Evolutionary conservation across 768 basidiomycete genomes (phyloP).

Genomic region (Melanogaster broomeanus): DNA sequence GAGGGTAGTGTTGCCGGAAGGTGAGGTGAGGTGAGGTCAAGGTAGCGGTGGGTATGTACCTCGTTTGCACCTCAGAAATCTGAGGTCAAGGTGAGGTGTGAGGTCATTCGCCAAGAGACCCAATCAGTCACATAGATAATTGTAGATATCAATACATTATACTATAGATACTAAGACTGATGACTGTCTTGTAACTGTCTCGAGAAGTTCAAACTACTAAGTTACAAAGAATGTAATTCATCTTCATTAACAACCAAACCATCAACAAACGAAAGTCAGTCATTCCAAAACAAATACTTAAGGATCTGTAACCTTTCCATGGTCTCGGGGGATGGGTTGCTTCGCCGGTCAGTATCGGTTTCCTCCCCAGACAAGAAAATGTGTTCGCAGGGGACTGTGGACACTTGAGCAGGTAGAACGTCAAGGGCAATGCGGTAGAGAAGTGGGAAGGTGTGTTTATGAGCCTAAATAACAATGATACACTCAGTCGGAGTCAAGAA

Average conservation of each 20-base stretch:
- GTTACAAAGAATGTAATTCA: background rate
- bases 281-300: conserved; percentile 27
- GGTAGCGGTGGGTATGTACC: background rate
- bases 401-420: conserved; percentile 21
- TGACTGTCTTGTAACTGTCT: background rate
- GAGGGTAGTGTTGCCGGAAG: background rate
- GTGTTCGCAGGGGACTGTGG: conserved; percentile 21
- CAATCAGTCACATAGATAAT: background rate
- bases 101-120: background rate
- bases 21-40: background rate
- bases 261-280: conserved; percentile 20
- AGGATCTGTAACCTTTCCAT: conserved; percentile 22
- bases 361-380: conserved; percentile 21
- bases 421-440: conserved; percentile 15
- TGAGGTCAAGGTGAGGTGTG: background rate
- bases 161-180: background rate
- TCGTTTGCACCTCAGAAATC: background rate
- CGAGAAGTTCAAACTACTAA: background rate
- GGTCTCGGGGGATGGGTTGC: conserved; percentile 14
- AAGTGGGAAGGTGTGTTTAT: background rate
- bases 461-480: background rate
- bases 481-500: background rate
- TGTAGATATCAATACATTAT: background rate
- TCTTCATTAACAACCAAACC: conserved; percentile 4
- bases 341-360: conserved; percentile 24